These are phyloP conservation scores for Rhizoclosmatium sp. DNA, from an alignment of 192 early-diverging fungal species.

Conservation along the genomic window DNA sequence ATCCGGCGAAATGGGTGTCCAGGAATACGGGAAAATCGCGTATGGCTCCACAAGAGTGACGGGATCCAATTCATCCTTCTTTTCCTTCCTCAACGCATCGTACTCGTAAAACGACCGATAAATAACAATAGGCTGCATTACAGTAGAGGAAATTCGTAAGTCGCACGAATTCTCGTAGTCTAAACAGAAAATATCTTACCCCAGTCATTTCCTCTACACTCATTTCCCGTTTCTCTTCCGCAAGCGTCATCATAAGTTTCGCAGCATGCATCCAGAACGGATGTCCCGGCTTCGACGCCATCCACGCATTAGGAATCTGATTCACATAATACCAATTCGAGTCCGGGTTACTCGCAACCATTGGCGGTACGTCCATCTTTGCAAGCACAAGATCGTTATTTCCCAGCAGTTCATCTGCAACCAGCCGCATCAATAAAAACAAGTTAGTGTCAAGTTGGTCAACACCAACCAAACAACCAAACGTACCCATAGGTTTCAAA, in stretches of 20 bases:
- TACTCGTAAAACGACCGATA: slow-evolving; percentile 6
- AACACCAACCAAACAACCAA: neutral
- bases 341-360: neutral
- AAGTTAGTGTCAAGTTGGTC: neutral
- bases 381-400: slow-evolving; percentile 16
- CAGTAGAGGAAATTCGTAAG: neutral
- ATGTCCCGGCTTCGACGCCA: slow-evolving; percentile 49
- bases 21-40: slow-evolving; percentile 25
- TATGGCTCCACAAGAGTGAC: slow-evolving; percentile 7
- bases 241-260: slow-evolving; percentile 27
- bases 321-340: slow-evolving; percentile 10
- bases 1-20: neutral
- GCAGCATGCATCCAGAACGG: slow-evolving; percentile 49
- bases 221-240: slow-evolving; percentile 14
- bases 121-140: slow-evolving; percentile 6
- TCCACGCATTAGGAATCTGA: slow-evolving; percentile 52
- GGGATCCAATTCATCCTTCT: neutral
- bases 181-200: neutral
- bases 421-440: neutral
- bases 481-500: slow-evolving; percentile 7
- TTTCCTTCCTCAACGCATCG: neutral
- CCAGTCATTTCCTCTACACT: slow-evolving; percentile 39
- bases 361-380: slow-evolving; percentile 2
- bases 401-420: slow-evolving; percentile 4
- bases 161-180: neutral